phyloP scores from a whole-genome alignment of 2,329 filamentous ascomycete species.

The Metarhizium album region DNA sequence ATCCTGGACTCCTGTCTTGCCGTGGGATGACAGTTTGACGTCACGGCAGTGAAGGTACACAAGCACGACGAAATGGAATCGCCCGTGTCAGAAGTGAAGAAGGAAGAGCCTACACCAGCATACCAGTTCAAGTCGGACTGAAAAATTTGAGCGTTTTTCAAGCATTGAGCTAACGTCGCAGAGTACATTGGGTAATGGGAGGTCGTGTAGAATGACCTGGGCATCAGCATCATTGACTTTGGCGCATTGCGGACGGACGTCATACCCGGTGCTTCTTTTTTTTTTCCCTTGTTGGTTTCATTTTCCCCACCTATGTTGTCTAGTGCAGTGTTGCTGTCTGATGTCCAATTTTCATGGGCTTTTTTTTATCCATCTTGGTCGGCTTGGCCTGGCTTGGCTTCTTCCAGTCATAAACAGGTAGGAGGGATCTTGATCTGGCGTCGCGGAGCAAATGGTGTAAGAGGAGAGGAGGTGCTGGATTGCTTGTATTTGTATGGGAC shows the following conservation, averaged over 20 bases:
- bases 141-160: not conserved
- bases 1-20: conserved; percentile 47
- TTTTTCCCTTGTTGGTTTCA: not conserved
- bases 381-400: not conserved
- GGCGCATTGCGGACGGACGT: not conserved
- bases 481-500: conserved; percentile 6
- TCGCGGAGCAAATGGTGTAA: conserved; percentile 1
- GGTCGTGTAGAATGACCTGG: not conserved
- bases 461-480: not conserved
- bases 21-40: conserved; percentile 25
- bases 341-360: not conserved
- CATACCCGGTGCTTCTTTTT: not conserved
- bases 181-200: not conserved
- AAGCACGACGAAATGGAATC: not conserved
- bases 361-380: not conserved
- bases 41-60: not conserved
- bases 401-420: not conserved
- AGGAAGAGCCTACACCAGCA: not conserved
- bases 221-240: conserved; percentile 4
- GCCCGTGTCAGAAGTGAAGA: not conserved
- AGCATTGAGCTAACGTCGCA: not conserved
- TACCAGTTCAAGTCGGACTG: not conserved
- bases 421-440: not conserved
- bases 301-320: not conserved
- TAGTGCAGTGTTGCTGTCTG: not conserved